Evolutionary conservation across 2,329 filamentous ascomycete species (phyloP).

Genomic region (Stemphylium beticola): DNA sequence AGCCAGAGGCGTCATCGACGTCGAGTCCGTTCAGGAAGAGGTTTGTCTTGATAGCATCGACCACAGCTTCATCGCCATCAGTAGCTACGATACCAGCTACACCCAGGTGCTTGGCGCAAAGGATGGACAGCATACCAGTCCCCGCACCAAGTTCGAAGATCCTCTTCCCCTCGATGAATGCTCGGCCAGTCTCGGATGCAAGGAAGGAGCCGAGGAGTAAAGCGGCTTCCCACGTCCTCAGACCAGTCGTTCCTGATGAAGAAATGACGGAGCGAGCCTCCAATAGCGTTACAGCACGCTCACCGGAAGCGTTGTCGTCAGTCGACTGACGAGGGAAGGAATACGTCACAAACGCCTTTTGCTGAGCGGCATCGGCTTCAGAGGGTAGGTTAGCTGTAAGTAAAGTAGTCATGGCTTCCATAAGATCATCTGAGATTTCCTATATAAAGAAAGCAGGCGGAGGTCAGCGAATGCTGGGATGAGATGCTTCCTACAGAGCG

Average conservation of each 20-base stretch:
- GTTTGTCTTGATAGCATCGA: slow-evolving; percentile 71
- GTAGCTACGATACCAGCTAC: slow-evolving; percentile 69
- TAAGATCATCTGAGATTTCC: slow-evolving; percentile 84
- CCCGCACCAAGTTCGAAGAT: slow-evolving; percentile 78
- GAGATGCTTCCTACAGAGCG: neutral
- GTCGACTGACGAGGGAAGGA: slow-evolving; percentile 40
- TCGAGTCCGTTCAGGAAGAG: slow-evolving; percentile 71
- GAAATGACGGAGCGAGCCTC: slow-evolving; percentile 74
- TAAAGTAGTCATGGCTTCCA: slow-evolving; percentile 70
- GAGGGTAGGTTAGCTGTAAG: slow-evolving; percentile 69
- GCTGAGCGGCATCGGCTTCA: slow-evolving; percentile 70
- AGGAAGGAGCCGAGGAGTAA: slow-evolving; percentile 75
- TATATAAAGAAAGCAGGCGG: slow-evolving; percentile 50
- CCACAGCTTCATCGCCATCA: slow-evolving; percentile 76
- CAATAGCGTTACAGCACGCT: slow-evolving; percentile 64
- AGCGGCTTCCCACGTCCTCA: slow-evolving; percentile 82
- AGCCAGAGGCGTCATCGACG: slow-evolving; percentile 41
- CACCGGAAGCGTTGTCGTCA: slow-evolving; percentile 24
- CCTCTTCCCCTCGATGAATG: slow-evolving; percentile 59
- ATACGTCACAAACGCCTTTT: slow-evolving; percentile 79
- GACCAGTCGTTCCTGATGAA: slow-evolving; percentile 74
- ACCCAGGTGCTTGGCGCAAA: slow-evolving; percentile 72
- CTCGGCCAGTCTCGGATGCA: slow-evolving; percentile 52
- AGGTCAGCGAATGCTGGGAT: slow-evolving; percentile 30
- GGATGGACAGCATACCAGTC: slow-evolving; percentile 75